A percentile compares a stretch with the other conserved stretches of the same genome.
These are phyloP conservation scores for Phytophthora melonis DNA, from an alignment of 352 stramenopile species.

Conservation along the genomic window DNA sequence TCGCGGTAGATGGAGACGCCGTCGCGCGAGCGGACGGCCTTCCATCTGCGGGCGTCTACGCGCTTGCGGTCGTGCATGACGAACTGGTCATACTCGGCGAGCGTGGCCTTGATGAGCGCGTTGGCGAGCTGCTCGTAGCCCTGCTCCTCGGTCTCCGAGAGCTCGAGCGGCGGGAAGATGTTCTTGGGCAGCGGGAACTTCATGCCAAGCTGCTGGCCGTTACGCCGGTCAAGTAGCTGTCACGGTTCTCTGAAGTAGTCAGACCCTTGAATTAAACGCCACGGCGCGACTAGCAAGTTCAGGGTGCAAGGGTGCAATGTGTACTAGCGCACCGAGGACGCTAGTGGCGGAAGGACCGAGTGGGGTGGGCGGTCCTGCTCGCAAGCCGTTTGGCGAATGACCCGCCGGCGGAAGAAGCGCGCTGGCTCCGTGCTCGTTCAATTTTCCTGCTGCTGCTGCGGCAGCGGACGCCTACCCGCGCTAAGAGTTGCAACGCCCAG, in stretches of 20 bases:
- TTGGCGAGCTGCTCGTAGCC: conserved; percentile 63
- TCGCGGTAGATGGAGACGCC: conserved; percentile 58
- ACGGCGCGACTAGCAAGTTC: not conserved
- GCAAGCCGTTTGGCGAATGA: conserved; percentile 40
- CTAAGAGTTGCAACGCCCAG: conserved; percentile 12
- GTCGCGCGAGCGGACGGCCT: conserved; percentile 47
- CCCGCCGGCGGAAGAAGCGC: conserved; percentile 38
- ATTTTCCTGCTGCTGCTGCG: not conserved
- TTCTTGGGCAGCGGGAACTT: conserved; percentile 66
- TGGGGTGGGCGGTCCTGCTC: conserved; percentile 18
- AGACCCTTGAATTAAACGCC: not conserved
- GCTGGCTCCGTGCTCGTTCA: conserved; percentile 19
- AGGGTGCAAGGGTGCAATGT: not conserved
- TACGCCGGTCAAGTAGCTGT: conserved; percentile 4
- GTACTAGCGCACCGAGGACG: conserved; percentile 23
- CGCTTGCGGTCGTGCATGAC: conserved; percentile 44
- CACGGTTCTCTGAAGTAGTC: conserved; percentile 28
- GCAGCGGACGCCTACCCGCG: not conserved
- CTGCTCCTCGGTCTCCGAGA: conserved; percentile 47
- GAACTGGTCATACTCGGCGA: conserved; percentile 62
- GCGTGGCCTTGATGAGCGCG: conserved; percentile 53
- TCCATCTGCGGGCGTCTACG: conserved; percentile 54
- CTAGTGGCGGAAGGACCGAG: conserved; percentile 20
- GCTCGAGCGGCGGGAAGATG: conserved; percentile 54
- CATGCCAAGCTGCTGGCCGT: conserved; percentile 34